Evolutionary conservation across 2,329 filamentous ascomycete species (phyloP).

Genomic region (Huntiella bhutanensis): DNA sequence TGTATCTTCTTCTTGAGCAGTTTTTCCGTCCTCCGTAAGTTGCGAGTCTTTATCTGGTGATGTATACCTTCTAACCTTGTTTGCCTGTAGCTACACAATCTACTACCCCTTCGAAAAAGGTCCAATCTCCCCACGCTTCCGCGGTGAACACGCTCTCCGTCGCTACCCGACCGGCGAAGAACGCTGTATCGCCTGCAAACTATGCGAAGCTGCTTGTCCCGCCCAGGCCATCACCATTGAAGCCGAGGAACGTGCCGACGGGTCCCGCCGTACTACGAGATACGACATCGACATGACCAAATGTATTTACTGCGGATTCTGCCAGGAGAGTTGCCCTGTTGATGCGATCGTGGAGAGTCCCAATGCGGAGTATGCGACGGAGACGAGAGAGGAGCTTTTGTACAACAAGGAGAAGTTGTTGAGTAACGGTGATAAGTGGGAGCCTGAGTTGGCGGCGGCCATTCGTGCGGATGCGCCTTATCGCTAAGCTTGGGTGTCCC

Average conservation of each 20-base stretch:
- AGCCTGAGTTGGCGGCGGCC: conserved; percentile 82
- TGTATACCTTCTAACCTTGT: conserved; percentile 4
- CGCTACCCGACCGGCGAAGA: conserved; percentile 96
- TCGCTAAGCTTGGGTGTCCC: conserved; percentile 32
- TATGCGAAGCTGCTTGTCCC: conserved; percentile 94
- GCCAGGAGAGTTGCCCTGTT: conserved; percentile 96
- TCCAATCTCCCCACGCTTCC: conserved; percentile 92
- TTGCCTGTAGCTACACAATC: conserved; percentile 66
- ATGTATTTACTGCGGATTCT: conserved; percentile 99
- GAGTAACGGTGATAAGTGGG: conserved; percentile 88
- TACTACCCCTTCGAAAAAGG: conserved; percentile 99
- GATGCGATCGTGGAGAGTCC: conserved; percentile 63
- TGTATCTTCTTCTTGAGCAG: conserved; percentile 96
- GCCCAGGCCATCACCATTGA: conserved; percentile 98
- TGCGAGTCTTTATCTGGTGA: neutral
- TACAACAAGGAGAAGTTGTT: conserved; percentile 96
- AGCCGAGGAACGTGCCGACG: conserved; percentile 92
- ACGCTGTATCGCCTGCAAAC: conserved; percentile 98
- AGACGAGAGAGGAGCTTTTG: conserved; percentile 72
- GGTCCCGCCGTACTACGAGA: conserved; percentile 81
- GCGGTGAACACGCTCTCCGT: conserved; percentile 90
- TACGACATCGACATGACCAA: conserved; percentile 99
- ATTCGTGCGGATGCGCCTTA: conserved; percentile 89
- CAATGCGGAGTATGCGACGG: conserved; percentile 43
- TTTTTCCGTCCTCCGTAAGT: conserved; percentile 96